Percentiles rank a stretch among this genome's conserved stretches.
These are phyloP conservation scores for Gossypium schwendimanii DNA, from an alignment of 441 rosid genomes.

Conservation along the genomic window DNA sequence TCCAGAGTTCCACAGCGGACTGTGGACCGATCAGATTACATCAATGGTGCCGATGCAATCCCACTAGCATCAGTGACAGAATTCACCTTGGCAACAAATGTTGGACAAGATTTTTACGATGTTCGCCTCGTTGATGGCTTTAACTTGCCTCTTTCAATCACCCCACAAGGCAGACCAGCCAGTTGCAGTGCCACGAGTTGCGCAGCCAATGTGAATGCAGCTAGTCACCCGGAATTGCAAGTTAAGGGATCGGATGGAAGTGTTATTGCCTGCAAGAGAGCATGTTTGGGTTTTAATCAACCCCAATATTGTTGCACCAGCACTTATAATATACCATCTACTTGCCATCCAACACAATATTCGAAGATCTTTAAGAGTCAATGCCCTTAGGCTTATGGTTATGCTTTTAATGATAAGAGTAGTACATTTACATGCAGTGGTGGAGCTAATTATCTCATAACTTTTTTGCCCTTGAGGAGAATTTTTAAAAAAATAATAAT, in stretches of 20 bases:
- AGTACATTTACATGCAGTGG: constrained; percentile 20
- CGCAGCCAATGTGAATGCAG: constrained; percentile 22
- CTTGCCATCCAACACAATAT: constrained; percentile 24
- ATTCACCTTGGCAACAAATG: constrained; percentile 16
- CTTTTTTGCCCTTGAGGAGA: constrained; percentile 34
- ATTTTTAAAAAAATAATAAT: too few relatives aligned
- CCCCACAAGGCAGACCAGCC: constrained; percentile 5
- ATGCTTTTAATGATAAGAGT: constrained; percentile 20
- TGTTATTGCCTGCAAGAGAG: constrained; percentile 29
- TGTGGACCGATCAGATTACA: constrained; percentile 23
- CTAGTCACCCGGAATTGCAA: constrained; percentile 31
- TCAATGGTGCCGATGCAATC: constrained; percentile 17
- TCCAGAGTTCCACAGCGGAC: constrained; percentile 25
- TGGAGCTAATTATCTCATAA: constrained; percentile 27
- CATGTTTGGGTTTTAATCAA: constrained; percentile 22
- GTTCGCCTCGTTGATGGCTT: constrained; percentile 41
- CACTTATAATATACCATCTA: constrained; percentile 7
- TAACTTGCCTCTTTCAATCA: constrained; percentile 33
- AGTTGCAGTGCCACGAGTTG: constrained; percentile 21
- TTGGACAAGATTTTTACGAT: constrained; percentile 23
- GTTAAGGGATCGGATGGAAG: constrained; percentile 13
- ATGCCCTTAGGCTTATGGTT: constrained; percentile 34
- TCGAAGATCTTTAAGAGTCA: constrained; percentile 19
- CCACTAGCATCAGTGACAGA: constrained; percentile 26
- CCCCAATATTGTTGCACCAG: constrained; percentile 30